Base-by-base conservation (phyloP, 2,329 filamentous ascomycete genomes). In the Geosmithia flava region DNA sequence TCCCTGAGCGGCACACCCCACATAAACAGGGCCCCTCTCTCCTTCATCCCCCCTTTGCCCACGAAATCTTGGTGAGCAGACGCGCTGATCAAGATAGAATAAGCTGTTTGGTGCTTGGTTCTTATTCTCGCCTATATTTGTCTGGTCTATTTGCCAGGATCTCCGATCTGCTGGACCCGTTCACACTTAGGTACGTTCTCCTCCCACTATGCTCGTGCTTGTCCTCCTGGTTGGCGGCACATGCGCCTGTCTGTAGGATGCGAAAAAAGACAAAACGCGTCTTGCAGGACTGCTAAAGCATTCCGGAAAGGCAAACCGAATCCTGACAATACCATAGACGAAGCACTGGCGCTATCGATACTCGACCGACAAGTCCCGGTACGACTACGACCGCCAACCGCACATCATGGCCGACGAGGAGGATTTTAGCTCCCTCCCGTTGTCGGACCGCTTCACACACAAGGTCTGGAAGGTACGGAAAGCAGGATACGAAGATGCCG, bases 401-500 rank as follows among this genome's bases (percentile, higher is more conserved):
- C 41, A 37, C 43, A 59, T 53, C 54, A 94, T 94, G 87, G 86
- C 84, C 50, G 88, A 94, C 55, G 86, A 91, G 65, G 86, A 90
- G 61, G 87, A 95, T 64, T 91, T 84, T 64, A 84, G 81, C 67
- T 79, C 83, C 54, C 70, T 95, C 52, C 85, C 88, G 42, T 67
- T 95, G 49, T 72, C 80, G 43, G 88, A 95, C 53, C 80, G 87
- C 62, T 94, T 90, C 68, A 72, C 78, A 48, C 88, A 95, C 72
- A 95, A 95, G 72, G 80, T 86, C 60, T 98, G 93, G 93, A 98
- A 98, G 76, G 90, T 95, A 42, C 80, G 93, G 60, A 98, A 98
- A 69, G 81, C 81, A 61, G 93, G 83, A 47, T 98, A 97, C 63
- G 93, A 98, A 74, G 88, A 93, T 55, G 90, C 88, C 19, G 80